These are phyloP conservation scores for Umbelopsis vinacea DNA, from an alignment of 192 early-diverging fungal species.

Conservation along the genomic window DNA sequence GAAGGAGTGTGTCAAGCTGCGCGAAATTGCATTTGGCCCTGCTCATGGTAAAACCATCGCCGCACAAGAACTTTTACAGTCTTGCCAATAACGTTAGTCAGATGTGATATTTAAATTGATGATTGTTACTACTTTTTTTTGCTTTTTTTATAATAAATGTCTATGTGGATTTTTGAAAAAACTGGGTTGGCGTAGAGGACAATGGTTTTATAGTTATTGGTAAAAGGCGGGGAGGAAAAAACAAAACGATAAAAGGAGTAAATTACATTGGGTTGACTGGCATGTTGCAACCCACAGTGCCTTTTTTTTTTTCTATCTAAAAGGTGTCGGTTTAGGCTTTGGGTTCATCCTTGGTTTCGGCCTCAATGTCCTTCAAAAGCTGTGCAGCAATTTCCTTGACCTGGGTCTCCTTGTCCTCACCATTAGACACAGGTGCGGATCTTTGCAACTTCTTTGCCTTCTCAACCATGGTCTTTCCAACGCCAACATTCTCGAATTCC, in stretches of 20 bases:
- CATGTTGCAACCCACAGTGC: neutral
- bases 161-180: conserved; percentile 5
- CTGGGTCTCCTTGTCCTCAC: conserved; percentile 46
- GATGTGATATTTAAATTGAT: neutral
- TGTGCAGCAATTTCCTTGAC: conserved; percentile 42
- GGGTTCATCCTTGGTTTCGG: neutral
- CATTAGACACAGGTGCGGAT: conserved; percentile 25
- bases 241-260: conserved; percentile 2
- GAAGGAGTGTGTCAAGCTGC: neutral
- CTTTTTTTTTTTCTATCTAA: neutral
- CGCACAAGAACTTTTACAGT: conserved; percentile 4
- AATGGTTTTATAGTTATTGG: neutral
- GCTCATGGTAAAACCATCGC: neutral
- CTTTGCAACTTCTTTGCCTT: conserved; percentile 9
- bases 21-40: neutral
- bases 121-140: neutral
- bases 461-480: conserved; percentile 18
- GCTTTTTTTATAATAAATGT: neutral
- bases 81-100: neutral
- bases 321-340: neutral
- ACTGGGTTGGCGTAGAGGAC: neutral
- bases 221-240: neutral
- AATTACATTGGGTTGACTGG: conserved; percentile 13
- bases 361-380: conserved; percentile 6
- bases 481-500: conserved; percentile 58